Evolutionary conservation across 2,329 filamentous ascomycete species (phyloP), one percentile per base, ranked within the genome.

Genomic region (Calycina marina): DNA sequence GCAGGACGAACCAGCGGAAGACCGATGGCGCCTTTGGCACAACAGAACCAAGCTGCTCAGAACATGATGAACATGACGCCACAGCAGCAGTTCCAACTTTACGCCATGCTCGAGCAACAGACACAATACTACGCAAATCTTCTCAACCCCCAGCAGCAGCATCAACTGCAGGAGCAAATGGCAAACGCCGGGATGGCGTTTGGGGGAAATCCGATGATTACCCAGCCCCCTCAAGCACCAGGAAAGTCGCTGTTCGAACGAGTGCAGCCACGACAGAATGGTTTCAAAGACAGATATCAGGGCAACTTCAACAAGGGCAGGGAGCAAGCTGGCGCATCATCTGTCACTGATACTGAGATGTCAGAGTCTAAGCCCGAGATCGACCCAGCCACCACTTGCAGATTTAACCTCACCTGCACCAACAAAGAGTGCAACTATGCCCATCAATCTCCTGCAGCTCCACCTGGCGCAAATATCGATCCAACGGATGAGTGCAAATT

Each of bases 391-490:
- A 79, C 65, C 10, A 63, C 88, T 40, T 98, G 90, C 70, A 83
- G 80, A 49, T 98, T 75, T 63, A 94, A 96, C 59, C 63, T 90
- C 33, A 66, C 71, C 41, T 98, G 90, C 62, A 82, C 79, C 24
- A 92, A 92, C 57, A 74, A 72, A 45, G 82, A 92, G 40, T 98
- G 90, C 60, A 79, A 77, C 43, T 98, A 84, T 54, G 90, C 84
- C 12, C 90, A 98, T 51, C 88, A 94, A 59, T 93, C 86, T 11
- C 85, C 90, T 2, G 85, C 81, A 2, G 86, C 88, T 18, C 79
- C 83, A 3, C 77, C 78, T 2, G 81, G 79, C 16, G 71, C 69
- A 2, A 67, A 75, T 0, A 65, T 96, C 36, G 90, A 96, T 54
- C 67, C 86, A 44, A 71, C 66, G 37, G 84, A 93, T 48, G 65